These are phyloP conservation scores for Solanum piurae DNA, from an alignment of 257 asterid genomes.

Conservation along the genomic window DNA sequence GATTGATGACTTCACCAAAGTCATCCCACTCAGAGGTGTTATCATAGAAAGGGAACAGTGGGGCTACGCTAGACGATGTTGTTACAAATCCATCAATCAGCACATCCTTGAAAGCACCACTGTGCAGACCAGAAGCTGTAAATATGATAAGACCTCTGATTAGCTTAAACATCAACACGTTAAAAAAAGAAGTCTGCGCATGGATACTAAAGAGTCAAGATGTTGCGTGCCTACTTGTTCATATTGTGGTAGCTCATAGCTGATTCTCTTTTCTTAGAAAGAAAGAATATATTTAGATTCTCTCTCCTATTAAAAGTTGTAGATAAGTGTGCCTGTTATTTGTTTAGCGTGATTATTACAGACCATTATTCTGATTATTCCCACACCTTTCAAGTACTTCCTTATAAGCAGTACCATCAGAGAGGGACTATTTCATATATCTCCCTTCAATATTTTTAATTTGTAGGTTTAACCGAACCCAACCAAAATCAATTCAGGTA, in stretches of 20 bases:
- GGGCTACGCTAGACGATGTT: constrained; percentile 63
- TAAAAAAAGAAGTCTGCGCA: not conserved
- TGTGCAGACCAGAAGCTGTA: constrained; percentile 49
- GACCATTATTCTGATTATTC: not conserved
- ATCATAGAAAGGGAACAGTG: constrained; percentile 87
- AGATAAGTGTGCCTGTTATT: not conserved
- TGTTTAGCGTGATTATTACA: not conserved
- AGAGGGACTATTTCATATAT: not conserved
- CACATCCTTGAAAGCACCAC: constrained; percentile 75
- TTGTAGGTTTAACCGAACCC: not conserved
- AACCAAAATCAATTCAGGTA: not conserved
- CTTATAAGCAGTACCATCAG: not conserved
- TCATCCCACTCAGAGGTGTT: constrained; percentile 84
- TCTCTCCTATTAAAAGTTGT: not conserved
- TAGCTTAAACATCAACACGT: not conserved
- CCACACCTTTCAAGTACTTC: not conserved
- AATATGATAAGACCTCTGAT: constrained; percentile 4
- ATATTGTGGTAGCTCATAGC: not conserved
- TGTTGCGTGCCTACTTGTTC: not conserved
- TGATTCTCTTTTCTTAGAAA: not conserved
- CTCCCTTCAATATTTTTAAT: not conserved
- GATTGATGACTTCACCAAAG: constrained; percentile 93
- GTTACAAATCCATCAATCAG: constrained; percentile 83
- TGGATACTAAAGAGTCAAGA: not conserved
- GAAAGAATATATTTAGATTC: not conserved